Evolutionary conservation across 441 rosid species (phyloP).

Genomic region (Syzygium syzygioides): DNA sequence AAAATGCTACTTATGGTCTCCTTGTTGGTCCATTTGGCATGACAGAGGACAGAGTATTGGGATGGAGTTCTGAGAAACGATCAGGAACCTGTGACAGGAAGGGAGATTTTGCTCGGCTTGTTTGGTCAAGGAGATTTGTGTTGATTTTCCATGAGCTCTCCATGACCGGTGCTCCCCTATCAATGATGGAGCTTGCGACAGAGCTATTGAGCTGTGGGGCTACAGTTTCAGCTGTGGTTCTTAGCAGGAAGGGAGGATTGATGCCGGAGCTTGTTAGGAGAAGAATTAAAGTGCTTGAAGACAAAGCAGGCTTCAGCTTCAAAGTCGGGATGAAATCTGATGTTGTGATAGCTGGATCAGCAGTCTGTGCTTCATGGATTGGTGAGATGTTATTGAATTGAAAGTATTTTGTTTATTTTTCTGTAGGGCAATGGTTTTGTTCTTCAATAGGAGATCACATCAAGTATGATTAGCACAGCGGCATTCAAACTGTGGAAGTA

Average conservation of each 20-base stretch:
- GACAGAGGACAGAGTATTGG: conserved; percentile 62
- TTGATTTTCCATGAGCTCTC: conserved; percentile 91
- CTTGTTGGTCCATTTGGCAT: conserved; percentile 92
- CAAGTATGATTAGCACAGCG: background rate
- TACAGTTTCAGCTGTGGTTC: conserved; percentile 89
- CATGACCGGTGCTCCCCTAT: conserved; percentile 97
- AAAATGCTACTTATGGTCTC: conserved; percentile 58
- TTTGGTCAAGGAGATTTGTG: conserved; percentile 91
- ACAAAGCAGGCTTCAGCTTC: conserved; percentile 83
- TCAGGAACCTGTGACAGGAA: conserved; percentile 94
- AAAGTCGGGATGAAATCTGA: conserved; percentile 96
- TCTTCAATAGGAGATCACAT: background rate
- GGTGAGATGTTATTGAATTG: conserved; percentile 34
- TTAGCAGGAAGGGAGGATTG: conserved; percentile 90
- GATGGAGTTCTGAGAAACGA: conserved; percentile 89
- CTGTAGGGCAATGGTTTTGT: background rate
- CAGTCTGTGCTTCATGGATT: conserved; percentile 95
- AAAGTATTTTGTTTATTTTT: background rate
- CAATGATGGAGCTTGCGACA: conserved; percentile 95
- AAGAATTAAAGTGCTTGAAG: conserved; percentile 87
- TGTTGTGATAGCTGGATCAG: conserved; percentile 94
- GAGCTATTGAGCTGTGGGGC: conserved; percentile 99
- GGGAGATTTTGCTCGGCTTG: conserved; percentile 83
- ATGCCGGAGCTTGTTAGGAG: conserved; percentile 81
- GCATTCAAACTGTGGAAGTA: background rate